phyloP scores from a whole-genome alignment of 768 basidiomycete species.

The Mycena belliarum region DNA sequence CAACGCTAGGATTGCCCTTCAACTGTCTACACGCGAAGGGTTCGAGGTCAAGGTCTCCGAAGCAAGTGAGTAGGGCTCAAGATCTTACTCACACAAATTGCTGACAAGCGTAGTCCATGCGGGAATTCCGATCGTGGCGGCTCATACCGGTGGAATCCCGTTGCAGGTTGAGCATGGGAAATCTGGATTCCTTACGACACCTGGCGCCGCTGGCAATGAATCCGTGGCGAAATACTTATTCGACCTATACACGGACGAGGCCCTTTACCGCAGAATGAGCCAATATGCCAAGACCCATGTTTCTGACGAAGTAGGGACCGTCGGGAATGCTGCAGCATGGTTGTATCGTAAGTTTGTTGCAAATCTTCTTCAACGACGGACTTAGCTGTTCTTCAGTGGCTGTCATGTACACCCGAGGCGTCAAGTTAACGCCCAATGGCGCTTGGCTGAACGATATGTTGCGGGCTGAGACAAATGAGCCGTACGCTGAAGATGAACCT shows the following conservation, averaged over 20 bases:
- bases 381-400: constrained; percentile 44
- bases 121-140: constrained; percentile 84
- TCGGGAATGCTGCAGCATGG: constrained; percentile 72
- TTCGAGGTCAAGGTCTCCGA: constrained; percentile 98
- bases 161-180: constrained; percentile 87
- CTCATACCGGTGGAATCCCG: constrained; percentile 89
- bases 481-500: constrained; percentile 67
- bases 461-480: constrained; percentile 73
- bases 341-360: constrained; percentile 34
- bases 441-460: constrained; percentile 85
- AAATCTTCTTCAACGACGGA: neutral
- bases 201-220: constrained; percentile 61
- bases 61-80: constrained; percentile 51
- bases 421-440: constrained; percentile 78
- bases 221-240: constrained; percentile 76
- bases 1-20: constrained; percentile 86
- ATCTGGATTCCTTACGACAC: constrained; percentile 81
- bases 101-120: constrained; percentile 82
- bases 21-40: constrained; percentile 91
- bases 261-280: constrained; percentile 62
- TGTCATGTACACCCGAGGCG: constrained; percentile 75
- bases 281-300: constrained; percentile 62
- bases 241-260: constrained; percentile 76
- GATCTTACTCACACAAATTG: too few species aligned
- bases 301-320: constrained; percentile 81